Percentiles rank a stretch among this genome's conserved stretches.
phyloP scores from a whole-genome alignment of 23 red algal genomes.

The Gracilaria vermiculophylla region DNA sequence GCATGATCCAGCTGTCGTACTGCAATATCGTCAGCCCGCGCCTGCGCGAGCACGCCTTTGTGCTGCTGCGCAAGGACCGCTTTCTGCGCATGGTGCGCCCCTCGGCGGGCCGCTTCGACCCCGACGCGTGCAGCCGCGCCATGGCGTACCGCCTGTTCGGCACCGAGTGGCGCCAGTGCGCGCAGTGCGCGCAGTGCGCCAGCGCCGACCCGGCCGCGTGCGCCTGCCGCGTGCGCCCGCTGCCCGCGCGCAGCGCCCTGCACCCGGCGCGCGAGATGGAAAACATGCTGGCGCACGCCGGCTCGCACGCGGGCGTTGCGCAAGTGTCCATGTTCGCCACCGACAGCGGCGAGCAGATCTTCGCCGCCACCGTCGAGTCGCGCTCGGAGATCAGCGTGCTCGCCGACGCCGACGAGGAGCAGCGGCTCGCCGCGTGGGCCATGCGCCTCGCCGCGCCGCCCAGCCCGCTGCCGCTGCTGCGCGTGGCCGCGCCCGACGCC shows the following conservation, averaged over 20 bases:
- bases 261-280: too few relatives aligned
- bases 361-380: background rate
- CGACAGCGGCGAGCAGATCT: background rate
- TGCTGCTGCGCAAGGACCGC: background rate
- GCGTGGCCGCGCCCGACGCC: background rate
- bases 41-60: conserved; percentile 17
- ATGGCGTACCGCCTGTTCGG: conserved; percentile 15
- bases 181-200: background rate
- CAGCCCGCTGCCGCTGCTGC: background rate
- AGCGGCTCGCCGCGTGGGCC: conserved; percentile 19
- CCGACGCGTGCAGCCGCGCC: background rate
- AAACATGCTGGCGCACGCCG: background rate
- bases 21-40: background rate
- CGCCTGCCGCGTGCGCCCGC: too few relatives aligned
- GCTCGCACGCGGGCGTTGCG: conserved; percentile 16
- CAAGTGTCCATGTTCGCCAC: background rate
- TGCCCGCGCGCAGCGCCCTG: too few relatives aligned
- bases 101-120: background rate
- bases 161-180: conserved; percentile 4
- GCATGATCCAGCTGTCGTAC: conserved; percentile 33
- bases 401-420: background rate
- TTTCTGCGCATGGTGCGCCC: background rate
- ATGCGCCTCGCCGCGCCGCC: background rate
- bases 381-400: background rate
- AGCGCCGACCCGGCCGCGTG: background rate